Base-by-base conservation (phyloP, 495 filamentous ascomycete species). In the Tetracladium marchalianum region DNA sequence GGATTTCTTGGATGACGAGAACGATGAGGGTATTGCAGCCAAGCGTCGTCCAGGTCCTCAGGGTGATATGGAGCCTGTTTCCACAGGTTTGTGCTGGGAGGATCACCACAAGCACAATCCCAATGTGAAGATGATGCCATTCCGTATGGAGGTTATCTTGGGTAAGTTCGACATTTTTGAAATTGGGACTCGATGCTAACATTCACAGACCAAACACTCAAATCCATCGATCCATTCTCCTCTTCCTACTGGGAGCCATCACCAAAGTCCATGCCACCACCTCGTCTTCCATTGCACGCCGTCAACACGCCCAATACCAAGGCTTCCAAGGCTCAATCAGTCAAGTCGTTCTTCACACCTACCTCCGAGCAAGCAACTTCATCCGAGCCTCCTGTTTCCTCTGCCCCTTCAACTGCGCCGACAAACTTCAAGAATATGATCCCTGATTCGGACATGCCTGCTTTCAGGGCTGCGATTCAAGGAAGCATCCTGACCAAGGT, bases 171-270 rank as follows among this genome's bases (percentile, higher is more conserved):
- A n/a, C 4, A 43, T 44, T 11, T 40, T 31, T 35, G 7, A 16
- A 43, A 1, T 11, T 38, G 33, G 18, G 11, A 11, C 18, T 15
- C 16, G 39, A 13, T 52, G 61, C 37, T 58, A 33, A 43, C 5
- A 42, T 5, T 43, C 39, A 67, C 65, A 71, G 46, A 46, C 53
- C 16, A 54, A 57, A 5, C 57, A 62, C 7, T 60, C 61, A 55
- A 64, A 64, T 73, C 78, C 32, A 93, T 99, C 55, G 80, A 99
- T 49, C 92, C 92, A 0, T 94, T 88, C 57, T 88, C 85, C 0
- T 79, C 75, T 1, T 62, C 62, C 4, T 96, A 97, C 66, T 97
- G 92, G 92, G 56, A 70, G 67, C 12, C 71, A 55, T 34, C 64
- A 15, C 53, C 55, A 15, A 49, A 56, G 18, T 18, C 54, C 11